Conservation (phyloP, 305 asterid species). For the Fraxinus nigra region DNA sequence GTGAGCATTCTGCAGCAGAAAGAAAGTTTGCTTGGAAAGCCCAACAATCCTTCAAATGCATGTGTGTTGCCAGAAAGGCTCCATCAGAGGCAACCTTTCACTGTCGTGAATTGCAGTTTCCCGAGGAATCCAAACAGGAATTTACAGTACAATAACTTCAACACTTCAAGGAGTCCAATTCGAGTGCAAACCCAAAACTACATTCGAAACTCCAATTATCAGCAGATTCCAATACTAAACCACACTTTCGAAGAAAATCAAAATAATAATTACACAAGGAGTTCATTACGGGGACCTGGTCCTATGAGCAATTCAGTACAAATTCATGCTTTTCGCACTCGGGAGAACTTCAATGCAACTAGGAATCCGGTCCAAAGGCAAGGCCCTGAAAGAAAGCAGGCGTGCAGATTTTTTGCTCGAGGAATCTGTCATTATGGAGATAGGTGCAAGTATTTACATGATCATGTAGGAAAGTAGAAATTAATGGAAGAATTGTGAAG, state of each 20-base stretch:
- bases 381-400: conserved; percentile 29
- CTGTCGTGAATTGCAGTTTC: conserved; percentile 17
- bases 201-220: conserved; percentile 4
- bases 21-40: conserved; percentile 18
- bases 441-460: conserved; percentile 60
- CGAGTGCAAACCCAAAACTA: conserved; percentile 2
- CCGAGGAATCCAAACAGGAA: conserved; percentile 3
- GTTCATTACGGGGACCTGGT: conserved; percentile 5
- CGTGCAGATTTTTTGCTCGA: conserved; percentile 49
- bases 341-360: conserved; percentile 5
- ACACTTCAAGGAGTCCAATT: not conserved
- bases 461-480: conserved; percentile 9
- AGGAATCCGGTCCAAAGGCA: conserved; percentile 19
- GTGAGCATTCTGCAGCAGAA: conserved; percentile 7
- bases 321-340: not conserved
- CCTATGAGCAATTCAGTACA: conserved; percentile 20
- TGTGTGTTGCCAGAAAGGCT: conserved; percentile 22
- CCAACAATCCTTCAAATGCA: conserved; percentile 5
- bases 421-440: conserved; percentile 72
- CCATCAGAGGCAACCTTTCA: conserved; percentile 46
- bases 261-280: not conserved
- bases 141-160: not conserved
- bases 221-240: not conserved
- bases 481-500: not conserved
- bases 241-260: conserved; percentile 12